phyloP scores from a whole-genome alignment of 169 alveolate genomes.

The Eimeria brunetti region DNA sequence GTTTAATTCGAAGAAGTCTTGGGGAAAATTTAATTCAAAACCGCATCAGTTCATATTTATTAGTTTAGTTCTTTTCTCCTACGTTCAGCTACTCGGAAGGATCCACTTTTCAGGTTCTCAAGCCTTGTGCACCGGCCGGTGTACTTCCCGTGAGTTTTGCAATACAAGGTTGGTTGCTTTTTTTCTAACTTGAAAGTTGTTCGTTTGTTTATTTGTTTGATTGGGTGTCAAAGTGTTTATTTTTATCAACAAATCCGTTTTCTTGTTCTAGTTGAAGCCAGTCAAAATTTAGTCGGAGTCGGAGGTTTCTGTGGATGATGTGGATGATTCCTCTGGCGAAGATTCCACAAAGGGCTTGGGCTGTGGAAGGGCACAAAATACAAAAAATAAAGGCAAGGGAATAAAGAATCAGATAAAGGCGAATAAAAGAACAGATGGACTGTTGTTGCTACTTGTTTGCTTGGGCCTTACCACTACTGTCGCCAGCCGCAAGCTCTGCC shows the following conservation, averaged over 20 bases:
- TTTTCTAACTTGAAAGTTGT: too few relatives aligned
- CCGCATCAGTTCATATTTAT: too few relatives aligned
- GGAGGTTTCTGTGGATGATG: background rate
- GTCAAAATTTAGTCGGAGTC: background rate
- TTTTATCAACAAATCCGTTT: too few relatives aligned
- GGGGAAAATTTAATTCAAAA: too few relatives aligned
- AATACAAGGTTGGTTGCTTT: too few relatives aligned
- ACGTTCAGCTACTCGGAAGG: too few relatives aligned
- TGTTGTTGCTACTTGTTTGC: background rate
- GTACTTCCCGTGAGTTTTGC: too few relatives aligned
- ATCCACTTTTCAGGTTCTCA: too few relatives aligned
- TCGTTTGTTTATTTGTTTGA: background rate
- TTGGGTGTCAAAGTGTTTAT: background rate
- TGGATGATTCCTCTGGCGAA: constrained; percentile 3
- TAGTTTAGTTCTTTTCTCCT: too few relatives aligned
- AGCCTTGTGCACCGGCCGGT: too few relatives aligned
- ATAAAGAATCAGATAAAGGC: background rate
- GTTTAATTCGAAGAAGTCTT: too few relatives aligned
- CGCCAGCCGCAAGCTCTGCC: constrained; percentile 54
- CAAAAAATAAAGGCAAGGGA: background rate
- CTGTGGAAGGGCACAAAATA: background rate
- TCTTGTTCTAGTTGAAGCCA: too few relatives aligned
- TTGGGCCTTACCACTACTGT: background rate
- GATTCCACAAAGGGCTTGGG: background rate
- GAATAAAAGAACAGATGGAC: background rate